Evolutionary conservation across 208 protist species (phyloP), one percentile per base, ranked within the genome.

Genomic region (Crithidia expoeki): DNA sequence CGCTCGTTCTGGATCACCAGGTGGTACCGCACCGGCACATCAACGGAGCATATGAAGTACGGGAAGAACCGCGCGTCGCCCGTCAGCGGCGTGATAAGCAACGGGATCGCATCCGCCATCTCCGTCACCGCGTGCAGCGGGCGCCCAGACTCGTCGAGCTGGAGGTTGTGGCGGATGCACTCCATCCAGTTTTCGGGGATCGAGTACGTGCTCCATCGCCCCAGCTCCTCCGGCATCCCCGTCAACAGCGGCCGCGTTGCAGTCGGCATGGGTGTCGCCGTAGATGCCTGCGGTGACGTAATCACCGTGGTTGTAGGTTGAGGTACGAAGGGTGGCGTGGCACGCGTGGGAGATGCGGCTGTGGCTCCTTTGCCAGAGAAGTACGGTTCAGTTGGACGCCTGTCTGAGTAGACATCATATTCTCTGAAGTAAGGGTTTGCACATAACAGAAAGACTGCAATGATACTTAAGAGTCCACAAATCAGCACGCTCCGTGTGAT

Each of bases 41-140:
- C 75, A 30, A 85, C 51, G 25, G 70, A 74, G 76, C 76, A 81
- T 40, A 80, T 51, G 17, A 85, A 57, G 47, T 70, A 68, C 23
- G 58, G 70, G 32, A 85, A 77, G 51, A 80, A 73, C 34, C 42
- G 16, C 52, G 63, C 74, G 32, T 85, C 80, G 44, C 69, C 64
- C 47, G 68, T 82, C 34, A 85, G 63, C 28, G 80, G 80, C 25
- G 72, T 74, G 32, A 85, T 71, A 50, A 85, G 64, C 42, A 85
- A 46, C 33, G 80, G 80, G 49, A 85, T 75, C 9, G 68, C 80
- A 38, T 59, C 33, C 40, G 6, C 19, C 66, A 79, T 79, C 10
- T 60, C 38, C 46, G 59, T 46, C 23, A 68, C 60, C 23, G 42
- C 36, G 19, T 55, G 53, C 27, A 68, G 34, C 27, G 73, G 67